Conservation (phyloP, 331 rosid genomes). For the Spiraea crenata region DNA sequence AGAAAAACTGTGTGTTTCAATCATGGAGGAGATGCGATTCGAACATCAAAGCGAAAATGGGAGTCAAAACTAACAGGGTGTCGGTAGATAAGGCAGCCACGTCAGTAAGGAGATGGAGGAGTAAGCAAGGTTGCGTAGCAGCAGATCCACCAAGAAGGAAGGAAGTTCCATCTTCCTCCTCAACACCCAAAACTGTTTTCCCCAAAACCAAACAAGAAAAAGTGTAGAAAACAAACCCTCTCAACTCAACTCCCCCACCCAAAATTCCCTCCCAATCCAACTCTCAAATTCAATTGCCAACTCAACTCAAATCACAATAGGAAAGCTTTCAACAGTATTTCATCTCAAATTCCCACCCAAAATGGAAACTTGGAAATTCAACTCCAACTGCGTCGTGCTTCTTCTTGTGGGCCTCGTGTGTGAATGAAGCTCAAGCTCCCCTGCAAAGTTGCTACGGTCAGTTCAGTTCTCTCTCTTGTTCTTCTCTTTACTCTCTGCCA, state of each 20-base stretch:
- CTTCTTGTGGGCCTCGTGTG: background rate
- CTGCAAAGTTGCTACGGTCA: background rate
- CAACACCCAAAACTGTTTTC: constrained; percentile 1
- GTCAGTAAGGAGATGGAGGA: too few relatives aligned
- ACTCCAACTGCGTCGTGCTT: background rate
- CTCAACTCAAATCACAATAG: background rate
- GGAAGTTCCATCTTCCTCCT: background rate
- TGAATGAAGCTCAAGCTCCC: background rate
- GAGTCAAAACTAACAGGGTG: too few relatives aligned
- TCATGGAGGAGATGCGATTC: too few relatives aligned
- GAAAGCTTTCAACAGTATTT: background rate
- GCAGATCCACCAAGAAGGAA: background rate
- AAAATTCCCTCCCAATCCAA: background rate
- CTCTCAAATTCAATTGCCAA: background rate
- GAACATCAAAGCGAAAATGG: too few relatives aligned
- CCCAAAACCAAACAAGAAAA: background rate
- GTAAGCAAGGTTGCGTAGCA: background rate
- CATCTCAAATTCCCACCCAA: background rate
- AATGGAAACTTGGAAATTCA: background rate
- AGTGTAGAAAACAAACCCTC: constrained; percentile 5
- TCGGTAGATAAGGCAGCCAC: too few relatives aligned
- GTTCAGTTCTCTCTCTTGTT: background rate
- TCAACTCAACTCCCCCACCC: background rate
- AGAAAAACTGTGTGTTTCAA: too few relatives aligned
- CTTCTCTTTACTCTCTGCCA: background rate